phyloP scores from a whole-genome alignment of 345 rosid genomes.

The Aquilaria sinensis region DNA sequence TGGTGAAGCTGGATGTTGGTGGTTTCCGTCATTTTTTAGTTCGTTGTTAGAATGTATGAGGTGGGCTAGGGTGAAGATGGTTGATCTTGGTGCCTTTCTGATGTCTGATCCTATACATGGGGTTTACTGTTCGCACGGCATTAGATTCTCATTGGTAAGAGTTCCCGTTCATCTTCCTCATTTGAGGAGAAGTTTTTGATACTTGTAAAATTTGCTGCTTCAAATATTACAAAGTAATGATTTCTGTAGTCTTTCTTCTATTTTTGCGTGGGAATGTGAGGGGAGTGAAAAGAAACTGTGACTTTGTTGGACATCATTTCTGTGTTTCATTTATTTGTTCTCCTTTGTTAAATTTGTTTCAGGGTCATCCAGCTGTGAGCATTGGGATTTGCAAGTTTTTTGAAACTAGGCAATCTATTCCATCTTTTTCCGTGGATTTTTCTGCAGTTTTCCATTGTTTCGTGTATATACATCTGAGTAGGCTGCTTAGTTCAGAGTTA shows the following conservation, averaged over 20 bases:
- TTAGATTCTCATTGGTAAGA: conserved; percentile 56
- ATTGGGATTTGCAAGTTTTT: conserved; percentile 65
- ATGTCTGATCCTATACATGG: conserved; percentile 41
- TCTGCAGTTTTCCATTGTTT: conserved; percentile 64
- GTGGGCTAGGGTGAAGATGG: conserved; percentile 31
- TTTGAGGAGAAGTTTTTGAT: no score
- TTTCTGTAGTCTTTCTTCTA: no score
- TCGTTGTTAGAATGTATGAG: conserved; percentile 45
- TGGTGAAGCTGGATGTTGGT: conserved; percentile 25
- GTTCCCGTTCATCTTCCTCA: not conserved
- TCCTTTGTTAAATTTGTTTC: conserved; percentile 14
- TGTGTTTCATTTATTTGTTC: not conserved
- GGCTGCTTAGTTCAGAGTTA: conserved; percentile 22
- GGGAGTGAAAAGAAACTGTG: no score
- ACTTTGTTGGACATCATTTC: not conserved
- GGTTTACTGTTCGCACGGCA: conserved; percentile 47
- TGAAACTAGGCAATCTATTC: conserved; percentile 28
- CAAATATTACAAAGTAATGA: no score
- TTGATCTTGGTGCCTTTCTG: conserved; percentile 52
- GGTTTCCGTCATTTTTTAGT: conserved; percentile 38
- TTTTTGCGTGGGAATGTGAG: no score
- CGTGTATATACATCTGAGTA: conserved; percentile 38
- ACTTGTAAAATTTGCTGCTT: no score
- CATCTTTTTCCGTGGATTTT: conserved; percentile 64
- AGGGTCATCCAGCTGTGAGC: conserved; percentile 40